Conservation (phyloP, 129 eudicot genomes). For the Tanacetum coccineum region DNA sequence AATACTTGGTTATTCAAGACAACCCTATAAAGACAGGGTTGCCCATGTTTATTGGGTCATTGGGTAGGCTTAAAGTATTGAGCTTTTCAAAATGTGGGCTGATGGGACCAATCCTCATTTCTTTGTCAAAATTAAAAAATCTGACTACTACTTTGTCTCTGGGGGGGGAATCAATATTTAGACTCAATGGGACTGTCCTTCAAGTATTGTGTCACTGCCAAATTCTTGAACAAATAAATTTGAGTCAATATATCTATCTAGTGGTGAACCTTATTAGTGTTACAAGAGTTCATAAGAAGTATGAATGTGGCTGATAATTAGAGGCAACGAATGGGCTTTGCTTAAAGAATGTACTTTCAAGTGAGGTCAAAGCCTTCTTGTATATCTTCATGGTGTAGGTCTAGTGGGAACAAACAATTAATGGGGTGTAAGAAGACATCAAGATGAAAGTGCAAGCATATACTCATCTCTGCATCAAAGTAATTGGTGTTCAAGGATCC, state of each 20-base stretch:
- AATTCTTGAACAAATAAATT: slow-evolving; percentile 46
- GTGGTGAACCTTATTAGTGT: slow-evolving; percentile 44
- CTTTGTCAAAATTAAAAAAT: slow-evolving; percentile 41
- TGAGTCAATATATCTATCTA: slow-evolving; percentile 52
- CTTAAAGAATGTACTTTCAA: slow-evolving; percentile 23
- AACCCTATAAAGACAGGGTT: slow-evolving; percentile 50
- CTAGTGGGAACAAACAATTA: slow-evolving; percentile 26
- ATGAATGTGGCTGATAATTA: slow-evolving; percentile 50
- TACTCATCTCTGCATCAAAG: slow-evolving; percentile 32
- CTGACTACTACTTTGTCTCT: slow-evolving; percentile 49
- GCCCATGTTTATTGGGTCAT: slow-evolving; percentile 45
- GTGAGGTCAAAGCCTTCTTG: slow-evolving; percentile 28
- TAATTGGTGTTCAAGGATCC: slow-evolving; percentile 24
- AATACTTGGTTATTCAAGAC: slow-evolving; percentile 50
- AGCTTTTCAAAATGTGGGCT: slow-evolving; percentile 63
- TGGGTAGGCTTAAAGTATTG: slow-evolving; percentile 44
- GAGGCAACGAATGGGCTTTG: slow-evolving; percentile 54
- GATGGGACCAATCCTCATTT: slow-evolving; percentile 42
- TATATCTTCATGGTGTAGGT: slow-evolving; percentile 21
- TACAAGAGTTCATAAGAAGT: slow-evolving; percentile 43
- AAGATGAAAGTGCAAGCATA: slow-evolving; percentile 27
- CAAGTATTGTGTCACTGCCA: slow-evolving; percentile 38
- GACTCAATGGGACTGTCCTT: slow-evolving; percentile 50
- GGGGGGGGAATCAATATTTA: slow-evolving; percentile 53
- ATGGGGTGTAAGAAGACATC: slow-evolving; percentile 19